Evolutionary conservation across 1,284 basidiomycete genomes (phyloP).

Genomic region (Cystobasidiaceae sp.): DNA sequence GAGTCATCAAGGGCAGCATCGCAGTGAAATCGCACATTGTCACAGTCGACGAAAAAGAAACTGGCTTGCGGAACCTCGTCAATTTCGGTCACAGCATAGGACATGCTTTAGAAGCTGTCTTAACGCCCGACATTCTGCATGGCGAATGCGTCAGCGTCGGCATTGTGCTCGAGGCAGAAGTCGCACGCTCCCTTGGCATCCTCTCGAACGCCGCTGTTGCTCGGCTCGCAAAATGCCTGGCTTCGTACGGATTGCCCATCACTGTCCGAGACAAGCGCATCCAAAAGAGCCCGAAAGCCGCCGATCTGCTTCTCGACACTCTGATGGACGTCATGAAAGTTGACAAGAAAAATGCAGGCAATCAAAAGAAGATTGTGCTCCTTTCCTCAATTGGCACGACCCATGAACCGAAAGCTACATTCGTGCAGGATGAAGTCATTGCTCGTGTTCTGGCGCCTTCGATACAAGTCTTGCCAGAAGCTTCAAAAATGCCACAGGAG

Average conservation of each 20-base stretch:
- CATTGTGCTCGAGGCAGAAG: constrained; percentile 89
- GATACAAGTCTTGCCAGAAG: constrained; percentile 60
- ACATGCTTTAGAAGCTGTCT: constrained; percentile 88
- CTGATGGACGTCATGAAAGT: constrained; percentile 86
- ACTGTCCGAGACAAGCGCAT: constrained; percentile 71
- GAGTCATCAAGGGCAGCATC: constrained; percentile 42
- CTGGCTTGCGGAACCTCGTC: constrained; percentile 89
- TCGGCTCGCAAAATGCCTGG: constrained; percentile 71
- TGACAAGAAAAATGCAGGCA: constrained; percentile 95
- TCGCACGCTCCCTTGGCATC: constrained; percentile 77
- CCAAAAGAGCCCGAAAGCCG: constrained; percentile 63
- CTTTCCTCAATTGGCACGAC: constrained; percentile 86
- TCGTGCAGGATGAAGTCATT: constrained; percentile 74
- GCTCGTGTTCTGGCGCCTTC: constrained; percentile 72
- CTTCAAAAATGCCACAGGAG: constrained; percentile 51
- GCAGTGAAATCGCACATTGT: constrained; percentile 79
- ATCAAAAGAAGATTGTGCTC: constrained; percentile 86
- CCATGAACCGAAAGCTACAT: constrained; percentile 83
- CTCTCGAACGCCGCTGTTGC: constrained; percentile 84
- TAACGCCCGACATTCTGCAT: constrained; percentile 84
- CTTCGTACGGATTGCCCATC: constrained; percentile 80
- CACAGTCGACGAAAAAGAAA: constrained; percentile 78
- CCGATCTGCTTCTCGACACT: constrained; percentile 68
- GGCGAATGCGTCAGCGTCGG: constrained; percentile 90
- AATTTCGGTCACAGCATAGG: constrained; percentile 97